Evolutionary conservation across 2,329 filamentous ascomycete genomes (phyloP), one percentile per base, ranked within the genome.

Genomic region (Ophiostoma triangulosporum): DNA sequence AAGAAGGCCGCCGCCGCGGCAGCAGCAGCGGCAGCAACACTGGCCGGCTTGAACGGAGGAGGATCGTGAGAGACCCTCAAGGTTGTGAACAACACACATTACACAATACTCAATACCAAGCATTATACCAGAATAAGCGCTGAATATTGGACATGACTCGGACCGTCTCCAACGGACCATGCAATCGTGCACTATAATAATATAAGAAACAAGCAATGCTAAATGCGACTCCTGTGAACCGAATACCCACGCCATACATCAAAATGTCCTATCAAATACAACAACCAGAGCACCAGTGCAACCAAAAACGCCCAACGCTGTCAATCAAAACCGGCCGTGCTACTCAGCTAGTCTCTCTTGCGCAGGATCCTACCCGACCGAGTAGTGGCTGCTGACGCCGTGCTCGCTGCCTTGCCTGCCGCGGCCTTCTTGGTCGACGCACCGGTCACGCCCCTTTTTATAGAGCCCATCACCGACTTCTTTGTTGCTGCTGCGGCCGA

Each of bases 351-450:
- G 24, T 65, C 70, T 56, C 78, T 68, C 65, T 78, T 81, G 50
- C 78, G 70, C 53, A 81, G 62, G n/a, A 77, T 74, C 58, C 78
- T 71, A 26, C 73, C 73, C 15, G 70, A 72, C 40, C 70, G 64
- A n/a, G 67, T 66, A 20, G 70, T 59, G 1, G 57, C 35, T 17
- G 56, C 26, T 3, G 52, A 45, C 6, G 57, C 68, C n/a, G 70
- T 61, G 6, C 49, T 24, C 6, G 56, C 6, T 1, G 55, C 26
- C 17, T 71, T 65, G 11, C 70, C 63, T 12, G 70, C 60, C 55
- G 73, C 73, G 3, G 69, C 59, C 60, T 75, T 80, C 63, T 74
- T 81, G 46, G 70, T 67, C 14, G 70, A 66, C 12, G 69, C 70
- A 11, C 69, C 72, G 15, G 72, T 65, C 22, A 75, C 71, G 1